Percentiles rank a stretch among this genome's conserved stretches.
Evolutionary conservation across 345 rosid genomes (phyloP).

Genomic region (Salix udensis): DNA sequence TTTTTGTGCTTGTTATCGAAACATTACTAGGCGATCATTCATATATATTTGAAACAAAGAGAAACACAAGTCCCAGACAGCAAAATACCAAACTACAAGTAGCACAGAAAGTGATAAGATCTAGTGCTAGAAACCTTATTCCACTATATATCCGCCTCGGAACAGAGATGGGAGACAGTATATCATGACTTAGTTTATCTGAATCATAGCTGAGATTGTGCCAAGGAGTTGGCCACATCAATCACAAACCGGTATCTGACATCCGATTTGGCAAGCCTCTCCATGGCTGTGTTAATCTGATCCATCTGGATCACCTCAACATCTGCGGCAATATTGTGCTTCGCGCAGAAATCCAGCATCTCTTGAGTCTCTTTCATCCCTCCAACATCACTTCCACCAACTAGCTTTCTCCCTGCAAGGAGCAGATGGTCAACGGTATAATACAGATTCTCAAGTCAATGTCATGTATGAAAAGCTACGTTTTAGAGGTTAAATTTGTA

Average conservation of each 20-base stretch:
- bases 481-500: not conserved
- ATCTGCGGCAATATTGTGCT: slow-evolving; percentile 68
- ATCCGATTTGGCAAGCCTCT: slow-evolving; percentile 87
- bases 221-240: slow-evolving; percentile 66
- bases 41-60: too few species aligned
- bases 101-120: not conserved
- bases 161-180: not conserved
- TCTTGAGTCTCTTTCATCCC: slow-evolving; percentile 83
- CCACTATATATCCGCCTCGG: not conserved
- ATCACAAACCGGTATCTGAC: slow-evolving; percentile 86
- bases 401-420: slow-evolving; percentile 57
- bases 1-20: not conserved
- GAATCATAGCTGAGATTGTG: slow-evolving; percentile 19
- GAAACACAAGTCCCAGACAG: not conserved
- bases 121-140: not conserved
- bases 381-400: slow-evolving; percentile 78
- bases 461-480: not conserved
- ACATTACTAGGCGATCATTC: not conserved
- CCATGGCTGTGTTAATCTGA: slow-evolving; percentile 70
- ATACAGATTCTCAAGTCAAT: not conserved
- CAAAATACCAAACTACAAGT: not conserved
- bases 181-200: not conserved
- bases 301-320: slow-evolving; percentile 73
- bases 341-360: slow-evolving; percentile 85
- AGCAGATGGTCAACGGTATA: not conserved